These are phyloP conservation scores for Quercus agrifolia DNA, from an alignment of 306 rosid genomes.

Conservation along the genomic window DNA sequence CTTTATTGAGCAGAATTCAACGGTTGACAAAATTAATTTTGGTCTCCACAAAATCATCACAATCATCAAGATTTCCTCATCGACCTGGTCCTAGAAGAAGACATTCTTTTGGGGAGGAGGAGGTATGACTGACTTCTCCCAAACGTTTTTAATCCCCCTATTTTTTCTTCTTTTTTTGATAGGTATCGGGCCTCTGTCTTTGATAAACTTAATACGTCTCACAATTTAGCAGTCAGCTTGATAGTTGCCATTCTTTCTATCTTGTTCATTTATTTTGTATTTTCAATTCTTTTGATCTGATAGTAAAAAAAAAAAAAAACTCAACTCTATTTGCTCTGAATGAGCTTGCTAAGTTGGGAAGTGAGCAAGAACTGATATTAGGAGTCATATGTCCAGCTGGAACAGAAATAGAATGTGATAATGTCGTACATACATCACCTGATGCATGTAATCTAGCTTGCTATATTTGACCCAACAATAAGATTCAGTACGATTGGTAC, in stretches of 20 bases:
- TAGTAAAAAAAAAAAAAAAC: not conserved
- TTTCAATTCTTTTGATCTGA: not conserved
- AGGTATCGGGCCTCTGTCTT: not conserved
- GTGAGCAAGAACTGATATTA: too few species aligned
- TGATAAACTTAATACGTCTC: not conserved
- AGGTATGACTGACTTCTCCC: slow-evolving; percentile 36
- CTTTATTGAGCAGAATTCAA: slow-evolving; percentile 92
- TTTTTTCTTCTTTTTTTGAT: not conserved
- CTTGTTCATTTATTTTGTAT: not conserved
- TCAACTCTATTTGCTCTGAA: not conserved
- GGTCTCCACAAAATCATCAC: slow-evolving; percentile 86
- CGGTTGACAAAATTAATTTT: slow-evolving; percentile 92
- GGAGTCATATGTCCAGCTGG: too few species aligned
- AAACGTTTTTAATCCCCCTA: not conserved
- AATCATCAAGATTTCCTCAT: slow-evolving; percentile 62
- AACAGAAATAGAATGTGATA: too few species aligned
- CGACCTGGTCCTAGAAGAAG: slow-evolving; percentile 75
- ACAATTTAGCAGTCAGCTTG: not conserved
- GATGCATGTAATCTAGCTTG: too few species aligned
- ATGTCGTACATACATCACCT: too few species aligned
- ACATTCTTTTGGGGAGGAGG: slow-evolving; percentile 95
- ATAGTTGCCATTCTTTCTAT: not conserved
- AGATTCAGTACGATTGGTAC: too few species aligned
- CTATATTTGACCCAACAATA: too few species aligned
- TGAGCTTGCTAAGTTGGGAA: too few species aligned